Conservation (phyloP, 2,329 filamentous ascomycete genomes). For the Acrocalymma vagum region DNA sequence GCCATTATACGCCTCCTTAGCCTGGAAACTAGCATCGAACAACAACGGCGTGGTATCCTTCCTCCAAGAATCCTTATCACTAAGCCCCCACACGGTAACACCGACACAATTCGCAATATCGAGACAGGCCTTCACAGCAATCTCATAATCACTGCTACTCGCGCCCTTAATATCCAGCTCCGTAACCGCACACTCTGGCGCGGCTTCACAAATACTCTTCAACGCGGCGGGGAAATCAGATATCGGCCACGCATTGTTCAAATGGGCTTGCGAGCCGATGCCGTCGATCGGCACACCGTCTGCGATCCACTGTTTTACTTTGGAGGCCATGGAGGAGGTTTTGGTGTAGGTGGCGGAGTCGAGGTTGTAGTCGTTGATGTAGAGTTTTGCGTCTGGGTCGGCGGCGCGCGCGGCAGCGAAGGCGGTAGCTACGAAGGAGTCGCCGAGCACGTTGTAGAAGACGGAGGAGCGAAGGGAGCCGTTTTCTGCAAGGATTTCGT, state of each 20-base stretch:
- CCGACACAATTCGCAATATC: constrained; percentile 68
- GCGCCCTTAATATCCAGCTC: constrained; percentile 73
- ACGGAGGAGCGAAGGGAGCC: constrained; percentile 67
- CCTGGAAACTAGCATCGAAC: constrained; percentile 51
- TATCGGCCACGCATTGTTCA: constrained; percentile 55
- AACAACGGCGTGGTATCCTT: constrained; percentile 47
- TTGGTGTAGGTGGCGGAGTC: constrained; percentile 69
- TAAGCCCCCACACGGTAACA: constrained; percentile 69
- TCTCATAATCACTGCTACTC: constrained; percentile 65
- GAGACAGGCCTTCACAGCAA: constrained; percentile 64
- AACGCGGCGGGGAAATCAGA: constrained; percentile 59
- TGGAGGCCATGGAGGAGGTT: constrained; percentile 61
- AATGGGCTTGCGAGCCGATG: constrained; percentile 68
- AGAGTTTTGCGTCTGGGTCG: constrained; percentile 73
- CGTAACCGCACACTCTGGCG: constrained; percentile 69
- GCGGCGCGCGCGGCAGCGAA: constrained; percentile 73
- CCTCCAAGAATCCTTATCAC: constrained; percentile 55
- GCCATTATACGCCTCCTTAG: constrained; percentile 51
- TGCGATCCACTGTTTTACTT: constrained; percentile 71
- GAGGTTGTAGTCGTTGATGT: constrained; percentile 76
- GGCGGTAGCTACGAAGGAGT: constrained; percentile 74
- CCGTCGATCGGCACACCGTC: constrained; percentile 72
- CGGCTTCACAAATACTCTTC: constrained; percentile 60
- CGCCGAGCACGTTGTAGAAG: constrained; percentile 73
- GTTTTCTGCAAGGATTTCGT: constrained; percentile 69